phyloP scores from a whole-genome alignment of 2,329 filamentous ascomycete genomes.

The Chaetomium strumarium region DNA sequence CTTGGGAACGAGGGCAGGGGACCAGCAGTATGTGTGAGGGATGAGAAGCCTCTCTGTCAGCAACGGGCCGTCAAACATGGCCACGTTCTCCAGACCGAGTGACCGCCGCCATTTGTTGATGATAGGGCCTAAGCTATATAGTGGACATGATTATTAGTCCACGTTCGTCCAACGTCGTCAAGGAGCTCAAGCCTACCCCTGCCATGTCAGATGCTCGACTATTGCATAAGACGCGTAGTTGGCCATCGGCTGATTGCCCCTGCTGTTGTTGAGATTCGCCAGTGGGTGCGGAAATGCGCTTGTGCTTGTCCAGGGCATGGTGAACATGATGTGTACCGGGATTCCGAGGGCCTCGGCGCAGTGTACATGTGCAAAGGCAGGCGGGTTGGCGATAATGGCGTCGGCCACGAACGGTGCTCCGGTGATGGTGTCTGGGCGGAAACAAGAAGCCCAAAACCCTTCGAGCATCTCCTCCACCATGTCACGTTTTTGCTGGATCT shows the following conservation, averaged over 20 bases:
- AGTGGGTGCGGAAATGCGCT: constrained; percentile 78
- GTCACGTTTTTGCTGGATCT: constrained; percentile 65
- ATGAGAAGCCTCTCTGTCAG: constrained; percentile 68
- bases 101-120: constrained; percentile 80
- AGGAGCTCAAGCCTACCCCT: constrained; percentile 49
- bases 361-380: constrained; percentile 69
- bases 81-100: constrained; percentile 70
- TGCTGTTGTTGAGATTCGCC: constrained; percentile 70
- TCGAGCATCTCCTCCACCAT: constrained; percentile 72
- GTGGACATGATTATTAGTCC: too few relatives aligned
- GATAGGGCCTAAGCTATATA: constrained; percentile 64
- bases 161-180: too few relatives aligned
- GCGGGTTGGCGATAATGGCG: constrained; percentile 71
- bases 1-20: constrained; percentile 55
- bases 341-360: constrained; percentile 69
- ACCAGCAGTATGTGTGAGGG: constrained; percentile 91
- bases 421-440: constrained; percentile 51
- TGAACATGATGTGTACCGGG: constrained; percentile 82
- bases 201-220: constrained; percentile 88
- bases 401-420: constrained; percentile 70
- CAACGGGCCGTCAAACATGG: constrained; percentile 74
- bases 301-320: constrained; percentile 90
- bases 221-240: constrained; percentile 79
- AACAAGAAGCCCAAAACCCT: constrained; percentile 80
- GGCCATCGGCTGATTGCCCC: constrained; percentile 59